Conservation (phyloP, 768 basidiomycete species). For the Pleurotus tuoliensis region DNA sequence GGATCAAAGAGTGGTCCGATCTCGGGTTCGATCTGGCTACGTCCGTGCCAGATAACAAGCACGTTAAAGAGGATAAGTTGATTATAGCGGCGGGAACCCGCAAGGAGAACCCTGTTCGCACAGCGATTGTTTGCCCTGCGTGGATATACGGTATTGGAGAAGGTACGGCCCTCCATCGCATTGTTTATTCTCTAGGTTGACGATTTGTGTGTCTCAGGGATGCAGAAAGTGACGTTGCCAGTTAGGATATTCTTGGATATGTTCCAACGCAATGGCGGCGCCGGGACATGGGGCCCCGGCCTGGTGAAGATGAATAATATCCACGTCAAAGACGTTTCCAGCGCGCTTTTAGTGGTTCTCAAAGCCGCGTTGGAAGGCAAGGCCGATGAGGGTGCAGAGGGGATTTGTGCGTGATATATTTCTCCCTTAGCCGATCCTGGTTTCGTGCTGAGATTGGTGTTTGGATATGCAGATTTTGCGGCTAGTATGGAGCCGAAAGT, state of each 20-base stretch:
- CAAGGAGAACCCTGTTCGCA: constrained; percentile 36
- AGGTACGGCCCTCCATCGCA: constrained; percentile 19
- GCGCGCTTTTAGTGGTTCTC: constrained; percentile 29
- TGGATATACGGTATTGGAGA: constrained; percentile 41
- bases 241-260: constrained; percentile 32
- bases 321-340: constrained; percentile 37
- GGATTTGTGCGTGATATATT: constrained; percentile 29
- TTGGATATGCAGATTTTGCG: constrained; percentile 27
- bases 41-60: constrained; percentile 17
- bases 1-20: constrained; percentile 32
- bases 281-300: constrained; percentile 41
- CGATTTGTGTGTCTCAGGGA: constrained; percentile 17
- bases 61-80: constrained; percentile 20
- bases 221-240: constrained; percentile 33
- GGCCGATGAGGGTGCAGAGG: constrained; percentile 37
- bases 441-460: constrained; percentile 1
- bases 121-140: constrained; percentile 37
- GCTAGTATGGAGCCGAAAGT: constrained; percentile 24
- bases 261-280: constrained; percentile 25
- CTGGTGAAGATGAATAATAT: constrained; percentile 32
- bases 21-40: constrained; percentile 28
- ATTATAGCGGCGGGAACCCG: constrained; percentile 38
- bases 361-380: constrained; percentile 36
- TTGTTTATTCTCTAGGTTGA: background rate
- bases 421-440: no score